Base-by-base conservation (phyloP, 208 protist genomes). In the Wallacemonas sp. region DNA sequence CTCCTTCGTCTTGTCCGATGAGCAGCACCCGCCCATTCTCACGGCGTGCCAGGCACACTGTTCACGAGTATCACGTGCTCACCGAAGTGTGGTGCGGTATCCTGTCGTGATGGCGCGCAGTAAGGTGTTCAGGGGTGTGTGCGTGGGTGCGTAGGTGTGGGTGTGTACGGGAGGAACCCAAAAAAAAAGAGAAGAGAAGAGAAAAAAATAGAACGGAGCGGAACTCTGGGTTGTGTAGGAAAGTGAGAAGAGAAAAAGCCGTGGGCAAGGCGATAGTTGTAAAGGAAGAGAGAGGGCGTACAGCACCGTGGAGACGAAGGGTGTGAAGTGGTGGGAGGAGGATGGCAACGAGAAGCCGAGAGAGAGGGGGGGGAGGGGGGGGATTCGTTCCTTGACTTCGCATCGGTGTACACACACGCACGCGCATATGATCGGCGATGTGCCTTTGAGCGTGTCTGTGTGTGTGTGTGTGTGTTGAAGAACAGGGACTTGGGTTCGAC, bases 121-220 rank as follows among this genome's bases (percentile, higher is more conserved):
- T 24, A 17, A 10, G 64, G 0, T 52, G 59, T 64, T 34, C 64
- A 33, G 66, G 26, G 27, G 41, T 77, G 66, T 77, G 41, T 62
- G 59, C 42, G 44, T 68, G 44, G 63, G 55, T 63, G 39, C 57
- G 29, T 58, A 29, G n/a, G 36, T 39, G 36, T 13, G 13, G 9
- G 36, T 39, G 36, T 39, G 42, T 19, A 48, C 42, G 22, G 19
- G 19, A 21, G 9, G 42, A 48, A 21, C 42, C 19, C 17, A 19
- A 48, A 48, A 19, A 48, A 48, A 12, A 19, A 22, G 17, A 48
- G 22, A 22, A 19, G 17, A 48, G 42, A 19, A 19, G 22, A 46
- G 41, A 12, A 26, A 46, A n/a, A n/a, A n/a, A n/a, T n/a, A n/a
- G n/a, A n/a, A n/a, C 24, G 45, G 54, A 37, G 4, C 29, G 29